Percentiles rank a stretch among this genome's conserved stretches.
These are phyloP conservation scores for Mucor sp. DNA, from an alignment of 371 early-diverging fungal species.

Conservation along the genomic window DNA sequence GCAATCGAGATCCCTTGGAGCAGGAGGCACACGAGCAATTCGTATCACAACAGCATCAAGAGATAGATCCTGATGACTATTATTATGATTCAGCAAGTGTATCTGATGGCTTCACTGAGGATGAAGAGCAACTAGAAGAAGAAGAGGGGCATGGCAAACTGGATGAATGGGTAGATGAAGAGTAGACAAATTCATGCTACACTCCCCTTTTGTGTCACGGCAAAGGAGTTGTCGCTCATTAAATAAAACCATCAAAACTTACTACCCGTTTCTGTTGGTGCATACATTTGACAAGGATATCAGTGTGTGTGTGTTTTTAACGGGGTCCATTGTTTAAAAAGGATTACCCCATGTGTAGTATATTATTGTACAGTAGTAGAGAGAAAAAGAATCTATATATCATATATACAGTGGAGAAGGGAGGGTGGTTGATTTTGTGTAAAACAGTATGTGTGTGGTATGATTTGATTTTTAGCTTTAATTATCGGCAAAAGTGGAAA, in stretches of 20 bases:
- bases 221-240: not conserved
- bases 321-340: not conserved
- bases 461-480: constrained; percentile 4
- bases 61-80: constrained; percentile 2
- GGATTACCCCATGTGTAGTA: not conserved
- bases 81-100: constrained; percentile 12
- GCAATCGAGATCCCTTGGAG: not conserved
- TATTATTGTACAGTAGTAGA: not conserved
- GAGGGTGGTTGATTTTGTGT: not conserved
- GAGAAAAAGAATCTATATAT: not conserved
- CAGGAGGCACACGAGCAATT: not conserved
- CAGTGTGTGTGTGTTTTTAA: not conserved
- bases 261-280: not conserved
- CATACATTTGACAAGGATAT: not conserved
- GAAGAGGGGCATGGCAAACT: not conserved
- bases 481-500: constrained; percentile 37
- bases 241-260: not conserved
- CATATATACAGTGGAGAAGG: constrained; percentile 2
- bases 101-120: not conserved
- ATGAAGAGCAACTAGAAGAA: not conserved
- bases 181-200: not conserved
- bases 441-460: not conserved
- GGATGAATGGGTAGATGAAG: not conserved
- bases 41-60: not conserved
- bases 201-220: not conserved